Conservation (phyloP, 345 rosid genomes). For the Conringia planisiliqua region DNA sequence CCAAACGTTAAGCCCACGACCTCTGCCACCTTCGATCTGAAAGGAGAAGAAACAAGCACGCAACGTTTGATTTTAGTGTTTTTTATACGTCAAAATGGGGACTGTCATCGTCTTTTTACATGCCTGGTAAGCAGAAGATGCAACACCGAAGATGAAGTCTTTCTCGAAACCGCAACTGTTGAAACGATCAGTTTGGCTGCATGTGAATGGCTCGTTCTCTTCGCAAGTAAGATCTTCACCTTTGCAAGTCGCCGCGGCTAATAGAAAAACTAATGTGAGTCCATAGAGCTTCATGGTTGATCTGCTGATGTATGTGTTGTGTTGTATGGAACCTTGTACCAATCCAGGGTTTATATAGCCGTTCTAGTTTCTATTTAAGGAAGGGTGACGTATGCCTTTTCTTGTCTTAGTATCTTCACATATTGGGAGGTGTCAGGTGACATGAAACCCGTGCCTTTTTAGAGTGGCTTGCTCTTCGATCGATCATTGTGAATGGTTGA, state of each 20-base stretch:
- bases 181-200: background rate
- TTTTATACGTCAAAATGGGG: background rate
- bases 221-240: background rate
- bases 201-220: background rate
- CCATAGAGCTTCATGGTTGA: background rate
- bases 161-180: background rate
- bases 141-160: background rate
- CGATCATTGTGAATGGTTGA: too few relatives aligned
- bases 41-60: background rate
- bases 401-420: background rate
- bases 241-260: background rate
- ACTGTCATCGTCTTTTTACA: background rate
- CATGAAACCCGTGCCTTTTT: background rate
- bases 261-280: background rate
- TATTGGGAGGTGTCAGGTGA: background rate
- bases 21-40: background rate
- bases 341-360: background rate
- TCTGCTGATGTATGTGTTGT: background rate
- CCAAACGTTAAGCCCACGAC: background rate
- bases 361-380: background rate
- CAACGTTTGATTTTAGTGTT: background rate
- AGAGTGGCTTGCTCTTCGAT: background rate
- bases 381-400: background rate
- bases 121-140: background rate
- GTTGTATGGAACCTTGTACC: background rate